These are phyloP conservation scores for Psilocybe cyanescens DNA, from an alignment of 768 basidiomycete species.

Conservation along the genomic window DNA sequence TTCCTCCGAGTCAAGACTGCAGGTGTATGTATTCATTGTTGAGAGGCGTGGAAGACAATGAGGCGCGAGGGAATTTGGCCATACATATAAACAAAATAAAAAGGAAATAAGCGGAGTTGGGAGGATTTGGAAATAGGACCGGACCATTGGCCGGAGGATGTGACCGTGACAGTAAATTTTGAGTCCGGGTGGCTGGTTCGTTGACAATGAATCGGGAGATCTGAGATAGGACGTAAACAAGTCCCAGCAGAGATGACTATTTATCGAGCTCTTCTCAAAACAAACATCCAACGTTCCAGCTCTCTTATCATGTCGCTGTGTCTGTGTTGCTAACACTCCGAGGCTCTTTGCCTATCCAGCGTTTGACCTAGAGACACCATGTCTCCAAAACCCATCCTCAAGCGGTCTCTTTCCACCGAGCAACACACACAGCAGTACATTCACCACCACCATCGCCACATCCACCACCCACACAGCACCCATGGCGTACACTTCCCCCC, in stretches of 20 bases:
- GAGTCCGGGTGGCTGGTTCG: background rate
- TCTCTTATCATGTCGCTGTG: constrained; percentile 4
- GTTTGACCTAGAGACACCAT: constrained; percentile 19
- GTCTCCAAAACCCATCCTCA: constrained; percentile 63
- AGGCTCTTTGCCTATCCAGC: background rate
- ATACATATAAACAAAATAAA: background rate
- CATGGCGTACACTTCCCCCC: constrained; percentile 55
- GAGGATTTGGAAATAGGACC: background rate
- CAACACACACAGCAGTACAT: constrained; percentile 12
- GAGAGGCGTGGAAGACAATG: background rate
- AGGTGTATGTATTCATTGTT: too few species aligned
- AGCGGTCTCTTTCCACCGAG: constrained; percentile 39
- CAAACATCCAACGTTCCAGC: background rate
- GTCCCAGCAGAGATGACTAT: background rate
- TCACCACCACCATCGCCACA: constrained; percentile 30
- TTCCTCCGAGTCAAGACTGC: too few species aligned
- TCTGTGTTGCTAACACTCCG: constrained; percentile 8
- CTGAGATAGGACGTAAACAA: constrained; percentile 7
- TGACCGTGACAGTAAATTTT: constrained; percentile 9
- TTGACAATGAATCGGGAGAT: constrained; percentile 11
- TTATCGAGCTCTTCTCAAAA: background rate
- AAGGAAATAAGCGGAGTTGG: background rate
- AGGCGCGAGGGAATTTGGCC: background rate
- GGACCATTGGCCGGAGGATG: background rate
- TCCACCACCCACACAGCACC: constrained; percentile 25